Percentiles rank a stretch among this genome's conserved stretches.
Evolutionary conservation across 1,139 yeast genomes (phyloP).

Genomic region (Pichia sp.): DNA sequence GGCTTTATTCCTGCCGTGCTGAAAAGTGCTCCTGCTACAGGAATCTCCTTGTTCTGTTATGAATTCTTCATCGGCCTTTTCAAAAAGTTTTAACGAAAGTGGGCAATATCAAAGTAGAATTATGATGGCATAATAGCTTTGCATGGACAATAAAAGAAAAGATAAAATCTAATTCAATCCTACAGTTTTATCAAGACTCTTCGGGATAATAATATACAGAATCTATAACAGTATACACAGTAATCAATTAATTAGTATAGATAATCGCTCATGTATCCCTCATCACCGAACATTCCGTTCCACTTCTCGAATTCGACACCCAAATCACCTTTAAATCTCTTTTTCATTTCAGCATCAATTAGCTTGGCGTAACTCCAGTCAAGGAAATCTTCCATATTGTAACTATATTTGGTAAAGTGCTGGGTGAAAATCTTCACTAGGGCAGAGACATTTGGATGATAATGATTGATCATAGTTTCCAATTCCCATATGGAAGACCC

Average conservation of each 20-base stretch:
- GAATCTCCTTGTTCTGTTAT: conserved; percentile 69
- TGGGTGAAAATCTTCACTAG: conserved; percentile 83
- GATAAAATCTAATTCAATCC: neutral
- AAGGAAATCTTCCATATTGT: conserved; percentile 88
- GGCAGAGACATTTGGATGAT: conserved; percentile 93
- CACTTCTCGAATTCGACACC: conserved; percentile 75
- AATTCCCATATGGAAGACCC: conserved; percentile 91
- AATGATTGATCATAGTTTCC: conserved; percentile 71
- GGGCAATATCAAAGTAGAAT: neutral
- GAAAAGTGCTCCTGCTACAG: conserved; percentile 81
- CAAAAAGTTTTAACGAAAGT: conserved; percentile 3
- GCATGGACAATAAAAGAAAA: neutral
- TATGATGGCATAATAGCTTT: conserved; percentile 7
- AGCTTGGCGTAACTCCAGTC: conserved; percentile 84
- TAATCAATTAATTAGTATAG: conserved; percentile 14
- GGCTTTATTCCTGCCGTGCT: conserved; percentile 67
- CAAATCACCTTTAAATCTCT: conserved; percentile 65
- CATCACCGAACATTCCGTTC: conserved; percentile 38
- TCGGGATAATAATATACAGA: neutral
- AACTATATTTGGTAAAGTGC: conserved; percentile 82
- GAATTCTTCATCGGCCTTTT: conserved; percentile 38
- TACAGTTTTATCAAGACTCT: neutral
- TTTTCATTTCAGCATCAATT: conserved; percentile 66
- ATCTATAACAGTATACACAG: neutral
- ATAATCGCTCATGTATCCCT: conserved; percentile 24